A percentile compares a stretch with the other conserved stretches of the same genome.
phyloP scores from a whole-genome alignment of 2,329 filamentous ascomycete species.

The Verticillium nubilum region DNA sequence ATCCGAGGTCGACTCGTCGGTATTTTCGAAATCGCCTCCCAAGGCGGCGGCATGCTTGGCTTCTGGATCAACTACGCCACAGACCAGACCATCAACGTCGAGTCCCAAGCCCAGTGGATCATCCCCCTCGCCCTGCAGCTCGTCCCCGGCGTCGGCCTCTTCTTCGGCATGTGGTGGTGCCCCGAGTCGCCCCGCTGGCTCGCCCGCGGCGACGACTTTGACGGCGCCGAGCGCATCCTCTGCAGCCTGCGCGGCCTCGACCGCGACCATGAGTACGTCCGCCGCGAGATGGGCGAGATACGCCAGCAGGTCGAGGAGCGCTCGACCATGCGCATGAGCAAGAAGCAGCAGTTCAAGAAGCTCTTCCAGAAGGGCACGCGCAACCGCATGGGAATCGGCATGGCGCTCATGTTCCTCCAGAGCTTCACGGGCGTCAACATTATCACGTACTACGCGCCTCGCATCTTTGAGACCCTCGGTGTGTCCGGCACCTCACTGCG shows the following conservation, averaged over 20 bases:
- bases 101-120: conserved; percentile 26
- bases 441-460: conserved; percentile 50
- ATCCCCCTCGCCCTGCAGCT: conserved; percentile 37
- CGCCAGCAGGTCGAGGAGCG: conserved; percentile 49
- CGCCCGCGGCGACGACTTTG: conserved; percentile 26
- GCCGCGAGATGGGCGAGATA: conserved; percentile 51
- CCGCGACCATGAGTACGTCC: conserved; percentile 14
- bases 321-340: conserved; percentile 21
- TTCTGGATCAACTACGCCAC: conserved; percentile 31
- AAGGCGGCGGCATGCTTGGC: conserved; percentile 38
- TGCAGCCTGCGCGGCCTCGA: conserved; percentile 23
- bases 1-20: conserved; percentile 46
- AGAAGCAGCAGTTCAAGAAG: conserved; percentile 22
- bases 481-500: conserved; percentile 23
- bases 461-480: conserved; percentile 31
- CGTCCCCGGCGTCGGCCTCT: conserved; percentile 28
- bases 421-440: conserved; percentile 46
- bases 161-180: conserved; percentile 25
- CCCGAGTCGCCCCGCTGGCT: conserved; percentile 33
- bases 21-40: conserved; percentile 44
- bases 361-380: conserved; percentile 28
- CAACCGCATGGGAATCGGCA: conserved; percentile 42
- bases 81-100: conserved; percentile 10
- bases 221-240: conserved; percentile 32
- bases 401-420: conserved; percentile 43